phyloP scores from a whole-genome alignment of 768 basidiomycete species.

The Suillus alpinus region DNA sequence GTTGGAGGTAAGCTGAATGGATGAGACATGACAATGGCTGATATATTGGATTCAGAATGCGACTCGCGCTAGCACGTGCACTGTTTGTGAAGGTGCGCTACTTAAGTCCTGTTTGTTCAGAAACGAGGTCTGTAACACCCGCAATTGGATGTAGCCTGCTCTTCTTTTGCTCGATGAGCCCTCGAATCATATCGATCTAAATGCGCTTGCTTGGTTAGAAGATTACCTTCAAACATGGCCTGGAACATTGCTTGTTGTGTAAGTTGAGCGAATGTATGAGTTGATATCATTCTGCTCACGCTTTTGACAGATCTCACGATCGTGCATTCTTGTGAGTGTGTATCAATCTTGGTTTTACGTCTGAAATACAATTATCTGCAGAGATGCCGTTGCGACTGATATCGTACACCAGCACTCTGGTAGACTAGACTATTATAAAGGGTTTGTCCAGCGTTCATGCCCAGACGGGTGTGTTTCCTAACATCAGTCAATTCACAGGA shows the following conservation, averaged over 20 bases:
- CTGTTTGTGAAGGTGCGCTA: slow-evolving; percentile 84
- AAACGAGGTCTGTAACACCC: slow-evolving; percentile 7
- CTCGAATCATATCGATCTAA: slow-evolving; percentile 96
- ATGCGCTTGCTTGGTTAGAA: slow-evolving; percentile 96
- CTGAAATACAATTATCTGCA: slow-evolving; percentile 23
- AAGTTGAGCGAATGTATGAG: slow-evolving; percentile 25
- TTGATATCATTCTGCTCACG: slow-evolving; percentile 9
- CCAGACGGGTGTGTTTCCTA: background rate
- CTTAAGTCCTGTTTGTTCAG: background rate
- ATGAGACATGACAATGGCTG: background rate
- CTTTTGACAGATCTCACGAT: slow-evolving; percentile 78
- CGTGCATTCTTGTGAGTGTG: slow-evolving; percentile 81
- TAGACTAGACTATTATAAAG: slow-evolving; percentile 96
- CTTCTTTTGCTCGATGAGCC: slow-evolving; percentile 88
- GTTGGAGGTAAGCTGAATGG: slow-evolving; percentile 70
- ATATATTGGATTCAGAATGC: slow-evolving; percentile 62
- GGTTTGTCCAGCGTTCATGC: slow-evolving; percentile 41
- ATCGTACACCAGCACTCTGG: slow-evolving; percentile 95
- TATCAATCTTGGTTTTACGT: background rate
- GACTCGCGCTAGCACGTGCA: slow-evolving; percentile 91
- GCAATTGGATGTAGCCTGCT: slow-evolving; percentile 45
- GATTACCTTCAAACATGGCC: slow-evolving; percentile 96
- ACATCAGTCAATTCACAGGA: slow-evolving; percentile 43
- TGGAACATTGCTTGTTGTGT: slow-evolving; percentile 91
- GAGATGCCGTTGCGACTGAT: slow-evolving; percentile 95